Percentiles rank a stretch among this genome's conserved stretches.
Evolutionary conservation across 2,329 filamentous ascomycete genomes (phyloP).

Genomic region (Aulographum hederae): DNA sequence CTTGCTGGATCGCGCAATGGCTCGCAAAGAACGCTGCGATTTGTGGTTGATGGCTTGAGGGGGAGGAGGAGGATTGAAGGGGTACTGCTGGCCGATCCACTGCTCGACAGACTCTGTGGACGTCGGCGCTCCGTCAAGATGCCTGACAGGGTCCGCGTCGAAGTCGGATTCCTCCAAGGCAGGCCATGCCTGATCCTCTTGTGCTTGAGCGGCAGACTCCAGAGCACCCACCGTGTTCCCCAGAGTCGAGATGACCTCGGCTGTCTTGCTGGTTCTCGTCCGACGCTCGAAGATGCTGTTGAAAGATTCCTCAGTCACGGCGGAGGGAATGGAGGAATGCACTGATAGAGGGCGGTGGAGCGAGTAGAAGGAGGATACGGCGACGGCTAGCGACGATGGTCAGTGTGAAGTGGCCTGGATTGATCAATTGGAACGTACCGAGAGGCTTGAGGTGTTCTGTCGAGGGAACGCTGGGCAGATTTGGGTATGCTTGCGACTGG

Average conservation of each 20-base stretch:
- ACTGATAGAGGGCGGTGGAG: conserved; percentile 88
- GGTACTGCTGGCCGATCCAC: neutral
- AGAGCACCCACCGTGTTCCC: too few relatives aligned
- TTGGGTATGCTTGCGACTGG: conserved; percentile 11
- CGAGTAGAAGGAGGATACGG: conserved; percentile 85
- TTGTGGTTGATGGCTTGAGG: neutral
- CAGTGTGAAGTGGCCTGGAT: conserved; percentile 5
- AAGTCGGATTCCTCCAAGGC: neutral
- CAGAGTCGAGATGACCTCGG: neutral
- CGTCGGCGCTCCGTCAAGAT: neutral
- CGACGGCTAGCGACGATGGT: conserved; percentile 45
- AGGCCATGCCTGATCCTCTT: too few relatives aligned
- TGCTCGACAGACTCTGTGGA: neutral
- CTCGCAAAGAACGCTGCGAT: neutral
- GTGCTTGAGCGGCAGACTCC: neutral
- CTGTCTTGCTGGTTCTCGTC: conserved; percentile 31
- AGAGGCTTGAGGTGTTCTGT: conserved; percentile 53
- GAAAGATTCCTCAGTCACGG: conserved; percentile 51
- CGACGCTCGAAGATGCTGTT: conserved; percentile 60
- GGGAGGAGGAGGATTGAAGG: neutral
- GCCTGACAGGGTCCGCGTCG: neutral
- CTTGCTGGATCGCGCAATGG: neutral
- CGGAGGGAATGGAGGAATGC: conserved; percentile 57
- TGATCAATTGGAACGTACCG: conserved; percentile 27
- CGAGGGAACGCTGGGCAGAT: conserved; percentile 53